These are phyloP conservation scores for Solanum arcanum DNA, from an alignment of 257 asterid genomes.

Conservation along the genomic window DNA sequence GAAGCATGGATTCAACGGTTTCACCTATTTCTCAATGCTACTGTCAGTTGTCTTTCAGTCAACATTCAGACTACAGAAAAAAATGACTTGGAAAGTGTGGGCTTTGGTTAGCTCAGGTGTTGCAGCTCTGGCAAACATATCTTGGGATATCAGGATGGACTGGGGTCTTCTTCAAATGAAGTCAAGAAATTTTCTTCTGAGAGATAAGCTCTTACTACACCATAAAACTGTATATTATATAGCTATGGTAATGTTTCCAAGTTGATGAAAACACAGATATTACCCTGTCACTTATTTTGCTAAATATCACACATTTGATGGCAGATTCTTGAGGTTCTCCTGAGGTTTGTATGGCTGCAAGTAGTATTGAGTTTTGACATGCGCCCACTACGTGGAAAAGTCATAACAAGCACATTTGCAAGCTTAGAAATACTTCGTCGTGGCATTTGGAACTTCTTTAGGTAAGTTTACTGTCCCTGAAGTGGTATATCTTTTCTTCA, in stretches of 20 bases:
- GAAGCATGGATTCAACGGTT: constrained; percentile 38
- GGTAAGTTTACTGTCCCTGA: constrained; percentile 10
- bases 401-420: constrained; percentile 31
- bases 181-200: constrained; percentile 41
- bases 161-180: constrained; percentile 52
- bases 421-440: constrained; percentile 58
- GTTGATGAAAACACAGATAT: neutral
- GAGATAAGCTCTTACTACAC: constrained; percentile 55
- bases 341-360: constrained; percentile 70
- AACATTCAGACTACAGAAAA: constrained; percentile 20
- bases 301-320: neutral
- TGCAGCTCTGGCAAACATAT: constrained; percentile 32
- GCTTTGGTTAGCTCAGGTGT: constrained; percentile 28
- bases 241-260: constrained; percentile 44
- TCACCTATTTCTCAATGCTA: constrained; percentile 34
- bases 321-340: constrained; percentile 36
- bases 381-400: constrained; percentile 26
- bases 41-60: constrained; percentile 41
- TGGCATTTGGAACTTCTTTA: constrained; percentile 61
- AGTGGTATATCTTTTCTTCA: neutral
- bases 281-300: neutral
- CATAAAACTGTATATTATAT: constrained; percentile 30
- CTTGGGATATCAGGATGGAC: constrained; percentile 47
- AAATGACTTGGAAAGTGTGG: constrained; percentile 16
- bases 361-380: constrained; percentile 32